phyloP scores from a whole-genome alignment of 2,329 filamentous ascomycete species.

The Penicillium sp. region DNA sequence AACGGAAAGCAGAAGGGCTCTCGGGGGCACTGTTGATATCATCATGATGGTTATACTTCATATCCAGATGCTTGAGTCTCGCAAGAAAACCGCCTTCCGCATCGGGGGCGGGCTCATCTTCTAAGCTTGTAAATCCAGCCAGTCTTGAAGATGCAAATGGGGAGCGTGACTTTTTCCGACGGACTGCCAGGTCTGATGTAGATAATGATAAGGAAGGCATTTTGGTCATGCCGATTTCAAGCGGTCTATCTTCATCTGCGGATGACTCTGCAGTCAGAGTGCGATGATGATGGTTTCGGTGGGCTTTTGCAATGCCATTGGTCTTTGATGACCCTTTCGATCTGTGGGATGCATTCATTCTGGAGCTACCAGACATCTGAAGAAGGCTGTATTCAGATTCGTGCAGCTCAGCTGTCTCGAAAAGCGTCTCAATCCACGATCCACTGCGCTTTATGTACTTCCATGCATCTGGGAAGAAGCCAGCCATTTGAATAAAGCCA shows the following conservation, averaged over 20 bases:
- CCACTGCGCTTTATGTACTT: constrained; percentile 78
- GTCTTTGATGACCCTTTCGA: background rate
- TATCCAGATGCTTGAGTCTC: constrained; percentile 20
- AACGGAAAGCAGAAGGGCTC: constrained; percentile 20
- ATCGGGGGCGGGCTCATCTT: constrained; percentile 4
- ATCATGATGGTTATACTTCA: constrained; percentile 10
- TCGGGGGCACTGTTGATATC: constrained; percentile 19
- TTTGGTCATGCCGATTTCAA: constrained; percentile 73
- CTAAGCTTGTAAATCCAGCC: constrained; percentile 11
- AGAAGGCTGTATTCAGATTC: constrained; percentile 20
- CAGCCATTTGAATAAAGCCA: constrained; percentile 89
- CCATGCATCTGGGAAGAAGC: constrained; percentile 87
- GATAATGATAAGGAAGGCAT: constrained; percentile 22
- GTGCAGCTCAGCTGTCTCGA: constrained; percentile 42
- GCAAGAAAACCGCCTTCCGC: constrained; percentile 16
- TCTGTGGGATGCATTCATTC: background rate
- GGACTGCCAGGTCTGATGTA: constrained; percentile 5
- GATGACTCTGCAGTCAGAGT: constrained; percentile 60
- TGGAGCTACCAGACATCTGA: constrained; percentile 5
- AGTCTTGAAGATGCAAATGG: constrained; percentile 19
- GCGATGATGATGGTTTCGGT: constrained; percentile 47
- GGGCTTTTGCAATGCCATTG: constrained; percentile 10
- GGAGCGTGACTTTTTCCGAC: constrained; percentile 17
- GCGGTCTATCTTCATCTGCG: constrained; percentile 75
- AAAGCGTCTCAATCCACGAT: constrained; percentile 79